Percentiles rank a stretch among this genome's conserved stretches.
Evolutionary conservation across 2,329 filamentous ascomycete genomes (phyloP).

Genomic region (Trichoderma asperellum): DNA sequence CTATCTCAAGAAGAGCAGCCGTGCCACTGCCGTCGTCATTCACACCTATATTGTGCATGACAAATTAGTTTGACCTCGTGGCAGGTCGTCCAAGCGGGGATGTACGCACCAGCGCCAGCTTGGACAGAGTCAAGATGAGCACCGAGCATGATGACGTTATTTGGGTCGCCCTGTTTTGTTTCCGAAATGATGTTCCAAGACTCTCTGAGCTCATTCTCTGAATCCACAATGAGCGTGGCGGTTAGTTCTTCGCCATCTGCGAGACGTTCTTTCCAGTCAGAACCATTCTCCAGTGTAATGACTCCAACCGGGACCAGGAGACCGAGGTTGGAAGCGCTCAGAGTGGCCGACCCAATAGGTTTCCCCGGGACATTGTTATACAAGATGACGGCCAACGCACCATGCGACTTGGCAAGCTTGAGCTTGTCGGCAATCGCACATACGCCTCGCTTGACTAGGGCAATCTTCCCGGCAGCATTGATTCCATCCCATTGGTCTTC

Average conservation of each 20-base stretch:
- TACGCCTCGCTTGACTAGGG: slow-evolving; percentile 50
- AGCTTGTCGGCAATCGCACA: slow-evolving; percentile 50
- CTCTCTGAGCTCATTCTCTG: slow-evolving; percentile 39
- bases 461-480: slow-evolving; percentile 48
- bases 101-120: slow-evolving; percentile 39
- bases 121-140: slow-evolving; percentile 47
- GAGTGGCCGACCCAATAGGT: slow-evolving; percentile 50
- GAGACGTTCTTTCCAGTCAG: slow-evolving; percentile 41
- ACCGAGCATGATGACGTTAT: slow-evolving; percentile 48
- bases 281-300: slow-evolving; percentile 40
- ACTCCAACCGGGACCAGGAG: slow-evolving; percentile 42
- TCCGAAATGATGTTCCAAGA: slow-evolving; percentile 48
- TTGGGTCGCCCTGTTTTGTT: slow-evolving; percentile 45
- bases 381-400: slow-evolving; percentile 54
- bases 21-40: slow-evolving; percentile 48
- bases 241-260: slow-evolving; percentile 38
- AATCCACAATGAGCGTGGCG: slow-evolving; percentile 41
- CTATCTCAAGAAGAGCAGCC: slow-evolving; percentile 43
- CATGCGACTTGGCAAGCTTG: slow-evolving; percentile 46
- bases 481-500: slow-evolving; percentile 48
- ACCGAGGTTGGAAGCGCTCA: slow-evolving; percentile 47
- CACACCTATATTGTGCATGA: slow-evolving; percentile 30
- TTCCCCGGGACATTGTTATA: slow-evolving; percentile 61
- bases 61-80: background rate
- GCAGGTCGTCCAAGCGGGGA: background rate